A percentile compares a stretch with the other conserved stretches of the same genome.
Evolutionary conservation across 2,329 filamentous ascomycete species (phyloP).

Genomic region (Pestalotiopsis sp.): DNA sequence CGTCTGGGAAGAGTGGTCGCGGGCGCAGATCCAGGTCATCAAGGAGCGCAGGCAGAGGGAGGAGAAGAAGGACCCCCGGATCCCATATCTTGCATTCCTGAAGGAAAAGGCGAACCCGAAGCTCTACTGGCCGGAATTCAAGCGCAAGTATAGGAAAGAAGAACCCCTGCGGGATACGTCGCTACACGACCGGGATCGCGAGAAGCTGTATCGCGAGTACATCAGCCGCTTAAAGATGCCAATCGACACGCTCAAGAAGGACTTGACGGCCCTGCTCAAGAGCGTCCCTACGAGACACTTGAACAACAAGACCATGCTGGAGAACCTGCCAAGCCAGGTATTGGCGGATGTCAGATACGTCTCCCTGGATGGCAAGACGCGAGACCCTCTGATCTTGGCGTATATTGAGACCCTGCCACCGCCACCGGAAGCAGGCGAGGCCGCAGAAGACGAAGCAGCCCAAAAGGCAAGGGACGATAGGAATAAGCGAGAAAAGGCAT

Average conservation of each 20-base stretch:
- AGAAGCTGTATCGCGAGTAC: slow-evolving; percentile 78
- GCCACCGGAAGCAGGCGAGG: slow-evolving; percentile 44
- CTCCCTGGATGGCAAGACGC: slow-evolving; percentile 58
- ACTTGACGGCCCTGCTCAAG: slow-evolving; percentile 66
- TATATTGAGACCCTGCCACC: slow-evolving; percentile 65
- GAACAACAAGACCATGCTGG: slow-evolving; percentile 57
- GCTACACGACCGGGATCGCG: slow-evolving; percentile 73
- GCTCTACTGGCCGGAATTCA: slow-evolving; percentile 97
- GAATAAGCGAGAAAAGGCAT: slow-evolving; percentile 63
- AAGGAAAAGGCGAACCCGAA: slow-evolving; percentile 83
- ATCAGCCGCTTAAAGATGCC: slow-evolving; percentile 67
- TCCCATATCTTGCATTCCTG: slow-evolving; percentile 80
- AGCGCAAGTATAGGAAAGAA: slow-evolving; percentile 84
- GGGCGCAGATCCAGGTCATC: slow-evolving; percentile 70
- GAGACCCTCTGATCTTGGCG: slow-evolving; percentile 66
- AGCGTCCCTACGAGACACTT: slow-evolving; percentile 58
- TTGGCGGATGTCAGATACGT: slow-evolving; percentile 70
- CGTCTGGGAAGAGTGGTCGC: slow-evolving; percentile 81
- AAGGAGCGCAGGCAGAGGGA: slow-evolving; percentile 72
- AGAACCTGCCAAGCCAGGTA: slow-evolving; percentile 61
- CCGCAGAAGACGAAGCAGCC: slow-evolving; percentile 53
- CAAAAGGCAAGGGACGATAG: slow-evolving; percentile 50
- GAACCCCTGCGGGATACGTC: slow-evolving; percentile 73
- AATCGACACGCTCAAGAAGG: slow-evolving; percentile 65
- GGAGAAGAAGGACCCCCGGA: slow-evolving; percentile 78